Conservation (phyloP, 2,329 filamentous ascomycete species). For the Fragosphaeria purpurea region DNA sequence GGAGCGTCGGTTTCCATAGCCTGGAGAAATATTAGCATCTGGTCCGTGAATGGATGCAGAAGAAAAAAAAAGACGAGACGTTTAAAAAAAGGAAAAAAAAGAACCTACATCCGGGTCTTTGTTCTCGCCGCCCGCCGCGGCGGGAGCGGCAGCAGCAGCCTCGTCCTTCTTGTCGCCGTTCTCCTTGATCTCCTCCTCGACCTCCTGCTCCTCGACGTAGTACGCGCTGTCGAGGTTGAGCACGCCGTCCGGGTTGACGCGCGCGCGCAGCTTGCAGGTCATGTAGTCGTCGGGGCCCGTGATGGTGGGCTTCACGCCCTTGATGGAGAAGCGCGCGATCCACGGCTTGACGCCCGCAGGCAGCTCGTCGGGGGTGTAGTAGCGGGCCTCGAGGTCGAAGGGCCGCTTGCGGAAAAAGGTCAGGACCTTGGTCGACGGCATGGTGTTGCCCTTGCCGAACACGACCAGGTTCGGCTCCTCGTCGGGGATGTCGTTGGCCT, state of each 20-base stretch:
- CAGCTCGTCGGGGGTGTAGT: conserved; percentile 74
- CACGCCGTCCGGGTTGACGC: conserved; percentile 91
- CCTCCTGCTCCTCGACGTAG: conserved; percentile 94
- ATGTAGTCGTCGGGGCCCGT: conserved; percentile 94
- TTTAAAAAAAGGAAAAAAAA: too few species aligned
- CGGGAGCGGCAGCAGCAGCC: not conserved
- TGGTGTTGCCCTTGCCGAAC: conserved; percentile 92
- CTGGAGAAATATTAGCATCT: conserved; percentile 28
- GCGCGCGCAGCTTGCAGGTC: conserved; percentile 99
- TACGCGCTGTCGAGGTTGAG: conserved; percentile 95
- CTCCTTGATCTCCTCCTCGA: conserved; percentile 58
- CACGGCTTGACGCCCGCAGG: conserved; percentile 87
- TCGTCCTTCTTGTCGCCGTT: conserved; percentile 26
- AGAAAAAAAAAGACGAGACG: too few species aligned
- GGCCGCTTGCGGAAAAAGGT: conserved; percentile 98
- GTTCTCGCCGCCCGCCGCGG: conserved; percentile 27
- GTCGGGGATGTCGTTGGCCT: conserved; percentile 94
- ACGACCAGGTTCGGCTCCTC: conserved; percentile 96
- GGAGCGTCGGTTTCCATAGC: conserved; percentile 76
- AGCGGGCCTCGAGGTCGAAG: conserved; percentile 92
- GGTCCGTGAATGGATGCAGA: too few species aligned
- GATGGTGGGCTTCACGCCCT: conserved; percentile 71
- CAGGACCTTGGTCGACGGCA: conserved; percentile 97
- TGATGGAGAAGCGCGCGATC: conserved; percentile 97
- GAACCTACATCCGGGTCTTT: conserved; percentile 66